Percentiles rank a stretch among this genome's conserved stretches.
Conservation (phyloP, 164 flowering plant species). For the Warburgia ugandensis region DNA sequence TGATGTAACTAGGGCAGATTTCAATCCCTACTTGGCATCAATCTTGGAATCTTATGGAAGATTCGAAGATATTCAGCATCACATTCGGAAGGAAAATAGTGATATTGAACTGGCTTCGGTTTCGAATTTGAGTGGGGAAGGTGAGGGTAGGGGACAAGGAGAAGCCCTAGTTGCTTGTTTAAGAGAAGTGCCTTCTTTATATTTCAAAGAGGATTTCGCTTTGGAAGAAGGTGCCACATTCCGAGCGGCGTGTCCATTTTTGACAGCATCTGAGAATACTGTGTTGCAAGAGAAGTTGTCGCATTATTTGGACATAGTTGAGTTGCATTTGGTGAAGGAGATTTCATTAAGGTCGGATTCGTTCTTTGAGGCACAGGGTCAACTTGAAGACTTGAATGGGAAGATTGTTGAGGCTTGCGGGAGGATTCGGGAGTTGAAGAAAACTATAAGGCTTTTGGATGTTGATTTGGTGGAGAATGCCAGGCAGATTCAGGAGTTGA, state of each 20-base stretch:
- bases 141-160: slow-evolving; percentile 42
- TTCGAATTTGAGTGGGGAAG: slow-evolving; percentile 1
- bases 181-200: slow-evolving; percentile 84
- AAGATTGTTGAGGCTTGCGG: slow-evolving; percentile 77
- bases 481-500: slow-evolving; percentile 62
- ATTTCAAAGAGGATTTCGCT: slow-evolving; percentile 87
- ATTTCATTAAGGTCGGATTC: slow-evolving; percentile 82
- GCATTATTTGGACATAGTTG: slow-evolving; percentile 91
- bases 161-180: slow-evolving; percentile 86
- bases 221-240: slow-evolving; percentile 86
- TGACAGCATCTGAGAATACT: slow-evolving; percentile 44
- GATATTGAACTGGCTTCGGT: slow-evolving; percentile 18
- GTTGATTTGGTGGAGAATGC: slow-evolving; percentile 81
- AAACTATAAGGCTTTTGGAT: slow-evolving; percentile 69
- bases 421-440: slow-evolving; percentile 73
- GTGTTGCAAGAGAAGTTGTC: slow-evolving; percentile 80
- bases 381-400: slow-evolving; percentile 71
- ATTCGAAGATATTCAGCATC: slow-evolving; percentile 75
- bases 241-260: slow-evolving; percentile 78
- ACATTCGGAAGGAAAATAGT: slow-evolving; percentile 36
- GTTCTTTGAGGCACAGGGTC: slow-evolving; percentile 95
- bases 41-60: slow-evolving; percentile 52
- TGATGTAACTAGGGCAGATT: slow-evolving; percentile 52
- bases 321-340: slow-evolving; percentile 96
- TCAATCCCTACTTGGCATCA: slow-evolving; percentile 42